A percentile compares a stretch with the other conserved stretches of the same genome.
Conservation (phyloP, 768 basidiomycete genomes). For the Podaxis pistillaris region DNA sequence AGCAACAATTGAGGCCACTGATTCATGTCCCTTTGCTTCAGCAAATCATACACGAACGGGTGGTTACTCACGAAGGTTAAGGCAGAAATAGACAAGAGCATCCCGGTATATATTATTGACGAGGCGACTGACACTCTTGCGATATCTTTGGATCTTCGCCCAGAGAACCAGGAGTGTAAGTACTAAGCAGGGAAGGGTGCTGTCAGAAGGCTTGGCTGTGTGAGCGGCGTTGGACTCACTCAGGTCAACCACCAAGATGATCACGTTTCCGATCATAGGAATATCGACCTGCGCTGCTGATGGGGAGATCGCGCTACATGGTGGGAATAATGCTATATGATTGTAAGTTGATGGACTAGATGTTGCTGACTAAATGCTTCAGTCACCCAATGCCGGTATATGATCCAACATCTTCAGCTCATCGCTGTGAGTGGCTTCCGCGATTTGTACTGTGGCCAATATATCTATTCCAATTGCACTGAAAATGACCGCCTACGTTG, state of each 20-base stretch:
- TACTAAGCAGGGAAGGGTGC: not conserved
- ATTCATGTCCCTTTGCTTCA: not conserved
- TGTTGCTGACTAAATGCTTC: not conserved
- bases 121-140: not conserved
- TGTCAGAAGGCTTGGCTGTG: not conserved
- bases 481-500: not conserved
- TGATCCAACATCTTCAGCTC: not conserved
- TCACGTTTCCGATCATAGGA: not conserved
- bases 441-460: not conserved
- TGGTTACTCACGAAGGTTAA: not conserved
- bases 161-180: not conserved
- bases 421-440: not conserved
- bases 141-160: not conserved
- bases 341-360: not conserved
- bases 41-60: not conserved
- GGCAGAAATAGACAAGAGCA: not conserved
- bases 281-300: not conserved
- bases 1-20: not conserved
- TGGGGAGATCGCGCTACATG: not conserved
- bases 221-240: not conserved
- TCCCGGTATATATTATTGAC: not conserved
- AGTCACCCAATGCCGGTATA: not conserved
- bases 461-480: not conserved
- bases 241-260: not conserved
- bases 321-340: not conserved